Evolutionary conservation across 305 asterid species (phyloP), one percentile per base, ranked within the genome.

Genomic region (Fraxinus sp.): DNA sequence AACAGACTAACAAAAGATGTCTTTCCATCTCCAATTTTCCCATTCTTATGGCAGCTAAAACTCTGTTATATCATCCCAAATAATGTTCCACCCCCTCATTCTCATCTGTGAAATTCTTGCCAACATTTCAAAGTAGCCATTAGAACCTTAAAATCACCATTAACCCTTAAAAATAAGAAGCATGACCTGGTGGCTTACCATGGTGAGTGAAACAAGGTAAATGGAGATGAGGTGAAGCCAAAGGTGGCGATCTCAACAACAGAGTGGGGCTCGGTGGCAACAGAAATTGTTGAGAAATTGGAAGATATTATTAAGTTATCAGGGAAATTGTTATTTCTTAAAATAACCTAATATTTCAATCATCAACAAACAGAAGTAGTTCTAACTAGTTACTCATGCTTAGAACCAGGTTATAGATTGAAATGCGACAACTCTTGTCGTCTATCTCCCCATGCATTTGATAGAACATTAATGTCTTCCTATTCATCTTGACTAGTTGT

Each of bases 341-440:
- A 70, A 70, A 70, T 26, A 28, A 66, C 74, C 74, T 66, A 66
- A 28, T 66, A 66, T 66, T 70, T 70, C 44, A 70, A 28, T 70
- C 76, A 70, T 32, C 7, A 30, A 37, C 76, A 14, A 70, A 3
- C 10, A 11, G 39, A 70, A 70, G 76, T 30, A 30, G 28, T 5
- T 28, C 36, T 14, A 22, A 70, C 44, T 14, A 70, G 22, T 70
- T 32, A 13, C 24, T 11, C 39, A 70, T 70, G 41, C 41, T 70
- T 64, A 64, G 7, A 9, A 64, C 72, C 0, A 8, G 72, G 20
- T 28, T 28, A 32, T 28, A 30, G 75, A 71, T 71, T 71, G 44
- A 71, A 16, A 6, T 0, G 24, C 24, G 1, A 30, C 24, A 71
- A 71, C 44, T 71, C 75, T 28, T 32, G 41, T 32, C 22, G 3